phyloP scores from a whole-genome alignment of 2,329 filamentous ascomycete species.

The Colletotrichum melonis region DNA sequence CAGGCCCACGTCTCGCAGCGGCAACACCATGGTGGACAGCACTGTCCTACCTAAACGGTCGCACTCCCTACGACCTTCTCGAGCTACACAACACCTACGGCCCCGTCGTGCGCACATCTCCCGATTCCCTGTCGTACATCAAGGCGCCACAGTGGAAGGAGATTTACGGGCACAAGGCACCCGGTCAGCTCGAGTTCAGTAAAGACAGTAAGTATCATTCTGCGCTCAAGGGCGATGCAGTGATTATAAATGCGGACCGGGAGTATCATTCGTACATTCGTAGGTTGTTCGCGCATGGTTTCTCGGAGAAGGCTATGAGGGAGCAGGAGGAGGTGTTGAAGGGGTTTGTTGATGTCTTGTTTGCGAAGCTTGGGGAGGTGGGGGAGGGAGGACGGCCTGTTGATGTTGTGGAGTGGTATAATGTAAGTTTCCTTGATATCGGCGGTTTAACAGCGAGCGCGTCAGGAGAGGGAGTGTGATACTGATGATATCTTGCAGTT shows the following conservation, averaged over 20 bases:
- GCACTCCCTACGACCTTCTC: constrained; percentile 40
- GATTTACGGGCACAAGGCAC: constrained; percentile 47
- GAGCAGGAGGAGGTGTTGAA: constrained; percentile 43
- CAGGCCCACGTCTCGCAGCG: constrained; percentile 39
- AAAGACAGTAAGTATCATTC: constrained; percentile 11
- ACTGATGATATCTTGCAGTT: constrained; percentile 5
- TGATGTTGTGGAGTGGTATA: constrained; percentile 42
- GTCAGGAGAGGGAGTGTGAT: too few species aligned
- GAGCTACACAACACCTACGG: constrained; percentile 53
- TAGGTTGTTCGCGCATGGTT: constrained; percentile 35
- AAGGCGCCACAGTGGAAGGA: constrained; percentile 50
- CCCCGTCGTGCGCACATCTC: constrained; percentile 56
- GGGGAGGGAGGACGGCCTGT: constrained; percentile 18
- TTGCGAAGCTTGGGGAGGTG: constrained; percentile 49
- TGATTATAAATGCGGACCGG: constrained; percentile 34
- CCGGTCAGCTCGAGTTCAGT: constrained; percentile 19
- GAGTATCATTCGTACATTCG: constrained; percentile 11
- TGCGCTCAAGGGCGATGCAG: not conserved
- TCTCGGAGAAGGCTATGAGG: constrained; percentile 38
- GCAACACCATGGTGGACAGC: constrained; percentile 25
- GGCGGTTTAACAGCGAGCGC: not conserved
- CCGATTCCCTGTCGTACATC: constrained; percentile 58
- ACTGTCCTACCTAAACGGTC: constrained; percentile 4
- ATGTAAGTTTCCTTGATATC: not conserved
- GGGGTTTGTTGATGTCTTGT: constrained; percentile 51